Conservation (phyloP, 192 early-diverging fungal species). For the Mortierella claussenii region DNA sequence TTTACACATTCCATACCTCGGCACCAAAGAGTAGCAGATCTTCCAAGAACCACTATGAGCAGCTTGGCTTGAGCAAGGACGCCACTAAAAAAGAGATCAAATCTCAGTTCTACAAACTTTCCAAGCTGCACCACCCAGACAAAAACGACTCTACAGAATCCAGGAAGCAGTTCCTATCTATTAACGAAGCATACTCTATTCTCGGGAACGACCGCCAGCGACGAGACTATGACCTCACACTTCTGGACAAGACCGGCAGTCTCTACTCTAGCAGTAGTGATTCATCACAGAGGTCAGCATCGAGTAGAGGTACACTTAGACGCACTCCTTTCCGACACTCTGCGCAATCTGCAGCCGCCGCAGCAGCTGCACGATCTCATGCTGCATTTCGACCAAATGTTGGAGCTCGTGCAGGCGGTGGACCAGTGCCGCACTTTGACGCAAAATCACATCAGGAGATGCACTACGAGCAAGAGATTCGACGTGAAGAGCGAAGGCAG, state of each 20-base stretch:
- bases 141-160: slow-evolving; percentile 77
- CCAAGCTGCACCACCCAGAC: slow-evolving; percentile 88
- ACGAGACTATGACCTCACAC: slow-evolving; percentile 79
- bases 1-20: slow-evolving; percentile 2
- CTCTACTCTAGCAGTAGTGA: slow-evolving; percentile 4
- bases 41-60: slow-evolving; percentile 55
- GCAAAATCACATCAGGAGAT: slow-evolving; percentile 50
- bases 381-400: slow-evolving; percentile 18
- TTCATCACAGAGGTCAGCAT: slow-evolving; percentile 14
- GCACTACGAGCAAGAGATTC: slow-evolving; percentile 42
- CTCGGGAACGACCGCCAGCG: slow-evolving; percentile 77
- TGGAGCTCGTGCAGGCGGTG: background rate
- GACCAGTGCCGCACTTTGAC: slow-evolving; percentile 33
- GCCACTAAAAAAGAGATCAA: slow-evolving; percentile 71
- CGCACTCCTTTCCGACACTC: slow-evolving; percentile 46
- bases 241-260: slow-evolving; percentile 29
- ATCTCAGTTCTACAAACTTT: slow-evolving; percentile 75
- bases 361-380: slow-evolving; percentile 23
- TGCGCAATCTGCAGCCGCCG: slow-evolving; percentile 38
- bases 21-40: slow-evolving; percentile 1
- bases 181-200: slow-evolving; percentile 89
- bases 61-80: slow-evolving; percentile 45
- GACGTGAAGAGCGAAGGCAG: slow-evolving; percentile 29
- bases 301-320: slow-evolving; percentile 25
- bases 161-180: slow-evolving; percentile 74